Evolutionary conservation across 169 alveolate species (phyloP), one percentile per base, ranked within the genome.

Genomic region (Cystoisospora suis): DNA sequence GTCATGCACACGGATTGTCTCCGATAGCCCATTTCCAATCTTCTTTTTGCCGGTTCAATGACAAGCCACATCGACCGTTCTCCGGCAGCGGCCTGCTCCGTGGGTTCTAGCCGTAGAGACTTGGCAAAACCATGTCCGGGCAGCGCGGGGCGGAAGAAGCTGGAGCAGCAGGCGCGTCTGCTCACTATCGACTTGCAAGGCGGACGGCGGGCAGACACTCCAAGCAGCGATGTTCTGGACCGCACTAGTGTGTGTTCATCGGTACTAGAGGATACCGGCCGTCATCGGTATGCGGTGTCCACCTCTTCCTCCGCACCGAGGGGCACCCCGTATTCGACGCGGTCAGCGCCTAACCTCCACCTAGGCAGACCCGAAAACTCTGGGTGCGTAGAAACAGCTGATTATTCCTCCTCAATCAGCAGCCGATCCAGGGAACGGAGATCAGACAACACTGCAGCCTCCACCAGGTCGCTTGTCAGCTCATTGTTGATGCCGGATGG

Each of bases 401-500:
- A 34, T 38, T 36, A 1, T n/a, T 20, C 27, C 58, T 17, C 56
- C 20, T 72, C 83, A 38, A 38, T 23, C 42, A 4, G 42, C 3
- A 34, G 83, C 42, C n/a, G 56, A 36, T 72, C 32, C 47, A 9
- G 58, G 42, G 56, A 34, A 32, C 58, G 83, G 56, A 72, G 45
- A 3, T 0, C 83, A 38, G 83, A 72, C 34, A 5, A 36, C 42
- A 17, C 77, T n/a, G 27, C 77, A 2, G 42, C 45, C 34, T 6
- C 27, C 20, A 38, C 23, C 58, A 27, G 42, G 56, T 36, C 49
- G 15, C 27, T 38, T 38, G 75, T 81, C 7, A 75, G 61, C 53
- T 47, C 88, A 0, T 20, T 81, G 47, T 32, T 81, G 34, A 81
- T 44, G 70, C 88, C 75, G 20, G 88, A 81, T 53, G 88, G 88